Conservation (phyloP, 2,329 filamentous ascomycete species). For the Aspergillus cejpii region DNA sequence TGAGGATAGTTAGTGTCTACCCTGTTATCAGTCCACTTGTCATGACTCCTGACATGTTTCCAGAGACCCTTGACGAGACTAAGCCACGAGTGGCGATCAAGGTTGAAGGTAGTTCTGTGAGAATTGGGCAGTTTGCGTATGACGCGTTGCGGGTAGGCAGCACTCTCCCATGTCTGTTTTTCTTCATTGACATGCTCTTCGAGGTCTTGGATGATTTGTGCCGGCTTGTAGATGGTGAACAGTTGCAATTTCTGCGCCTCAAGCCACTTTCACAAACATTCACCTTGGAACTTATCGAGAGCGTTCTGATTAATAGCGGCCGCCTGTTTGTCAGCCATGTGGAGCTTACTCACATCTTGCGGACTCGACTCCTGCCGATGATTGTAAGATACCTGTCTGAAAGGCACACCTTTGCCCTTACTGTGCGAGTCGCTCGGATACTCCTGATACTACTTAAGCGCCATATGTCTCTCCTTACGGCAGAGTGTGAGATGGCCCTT, state of each 20-base stretch:
- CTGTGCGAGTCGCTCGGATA: conserved; percentile 74
- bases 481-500: conserved; percentile 76
- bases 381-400: conserved; percentile 71
- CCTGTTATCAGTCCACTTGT: neutral
- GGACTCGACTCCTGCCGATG: conserved; percentile 72
- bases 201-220: conserved; percentile 85
- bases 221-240: conserved; percentile 75
- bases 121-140: conserved; percentile 67
- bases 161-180: neutral
- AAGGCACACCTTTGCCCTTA: conserved; percentile 70
- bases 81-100: conserved; percentile 61
- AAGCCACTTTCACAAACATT: conserved; percentile 73
- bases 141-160: conserved; percentile 68
- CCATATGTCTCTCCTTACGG: conserved; percentile 65
- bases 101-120: conserved; percentile 56
- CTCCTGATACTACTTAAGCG: conserved; percentile 73
- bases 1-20: conserved; percentile 62
- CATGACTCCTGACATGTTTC: conserved; percentile 5
- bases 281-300: conserved; percentile 85
- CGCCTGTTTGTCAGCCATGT: conserved; percentile 68
- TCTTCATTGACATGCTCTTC: conserved; percentile 10
- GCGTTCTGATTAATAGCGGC: conserved; percentile 79
- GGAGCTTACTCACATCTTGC: conserved; percentile 74
- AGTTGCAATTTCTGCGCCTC: conserved; percentile 73
- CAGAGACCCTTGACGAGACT: conserved; percentile 39